A percentile compares a stretch with the other conserved stretches of the same genome.
Conservation (phyloP, 2,329 filamentous ascomycete genomes). For the Acrocalymma vagum region DNA sequence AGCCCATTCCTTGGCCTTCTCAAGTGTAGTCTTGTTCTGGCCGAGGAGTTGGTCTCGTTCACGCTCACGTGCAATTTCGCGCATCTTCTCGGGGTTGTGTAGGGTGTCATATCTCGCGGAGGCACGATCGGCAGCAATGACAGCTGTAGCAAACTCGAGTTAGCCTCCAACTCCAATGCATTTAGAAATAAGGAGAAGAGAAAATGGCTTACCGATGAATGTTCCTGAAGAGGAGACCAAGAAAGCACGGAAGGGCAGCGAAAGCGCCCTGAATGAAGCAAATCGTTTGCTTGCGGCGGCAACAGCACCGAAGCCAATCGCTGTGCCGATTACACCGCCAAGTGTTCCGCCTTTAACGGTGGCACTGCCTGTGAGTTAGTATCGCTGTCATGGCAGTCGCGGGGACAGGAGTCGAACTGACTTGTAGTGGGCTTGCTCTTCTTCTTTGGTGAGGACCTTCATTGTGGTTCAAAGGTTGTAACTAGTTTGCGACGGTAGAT, state of each 20-base stretch:
- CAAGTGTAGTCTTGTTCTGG: constrained; percentile 62
- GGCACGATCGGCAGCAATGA: constrained; percentile 82
- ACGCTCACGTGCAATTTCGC: constrained; percentile 36
- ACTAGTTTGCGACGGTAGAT: not conserved
- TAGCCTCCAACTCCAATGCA: constrained; percentile 9
- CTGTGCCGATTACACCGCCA: constrained; percentile 75
- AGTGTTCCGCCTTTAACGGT: constrained; percentile 82
- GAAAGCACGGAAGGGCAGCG: constrained; percentile 90
- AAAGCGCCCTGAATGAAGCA: constrained; percentile 80
- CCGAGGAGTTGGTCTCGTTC: constrained; percentile 53
- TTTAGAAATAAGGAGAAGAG: not conserved
- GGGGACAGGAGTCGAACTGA: constrained; percentile 41
- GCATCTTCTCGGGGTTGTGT: constrained; percentile 66
- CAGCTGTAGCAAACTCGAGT: constrained; percentile 55
- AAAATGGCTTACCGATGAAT: constrained; percentile 68
- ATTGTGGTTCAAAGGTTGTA: constrained; percentile 58
- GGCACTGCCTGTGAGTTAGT: constrained; percentile 53
- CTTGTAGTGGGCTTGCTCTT: constrained; percentile 87
- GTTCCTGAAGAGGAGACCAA: constrained; percentile 83
- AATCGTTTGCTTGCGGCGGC: constrained; percentile 74
- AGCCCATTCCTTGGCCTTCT: constrained; percentile 77
- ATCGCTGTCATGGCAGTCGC: not conserved
- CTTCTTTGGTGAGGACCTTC: constrained; percentile 96
- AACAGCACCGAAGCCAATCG: constrained; percentile 73
- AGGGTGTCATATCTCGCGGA: constrained; percentile 75